Evolutionary conservation across 345 rosid species (phyloP).

Genomic region (Noccaea caerulescens): DNA sequence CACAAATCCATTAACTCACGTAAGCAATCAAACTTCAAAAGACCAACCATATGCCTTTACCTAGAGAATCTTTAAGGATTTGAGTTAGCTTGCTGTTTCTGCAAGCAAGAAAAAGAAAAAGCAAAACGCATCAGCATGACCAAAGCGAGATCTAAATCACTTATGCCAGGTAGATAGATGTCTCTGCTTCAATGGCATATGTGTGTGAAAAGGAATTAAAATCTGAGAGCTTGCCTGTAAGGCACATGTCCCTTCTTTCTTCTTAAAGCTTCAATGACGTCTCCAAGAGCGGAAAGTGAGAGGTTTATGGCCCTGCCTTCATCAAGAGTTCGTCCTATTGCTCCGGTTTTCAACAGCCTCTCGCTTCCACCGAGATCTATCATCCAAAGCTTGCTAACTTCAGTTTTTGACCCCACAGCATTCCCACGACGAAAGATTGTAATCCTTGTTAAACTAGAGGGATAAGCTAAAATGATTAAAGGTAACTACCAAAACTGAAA

Average conservation of each 20-base stretch:
- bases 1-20: slow-evolving; percentile 22
- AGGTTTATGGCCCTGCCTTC: slow-evolving; percentile 92
- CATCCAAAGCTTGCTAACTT: slow-evolving; percentile 94
- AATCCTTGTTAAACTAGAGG: slow-evolving; percentile 88
- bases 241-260: slow-evolving; percentile 91
- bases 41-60: too few species aligned
- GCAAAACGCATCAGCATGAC: slow-evolving; percentile 32
- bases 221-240: slow-evolving; percentile 67
- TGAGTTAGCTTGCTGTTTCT: slow-evolving; percentile 98
- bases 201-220: slow-evolving; percentile 29
- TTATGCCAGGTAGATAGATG: slow-evolving; percentile 31
- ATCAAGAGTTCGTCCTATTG: slow-evolving; percentile 79
- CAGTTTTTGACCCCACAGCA: slow-evolving; percentile 55
- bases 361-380: slow-evolving; percentile 99
- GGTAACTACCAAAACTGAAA: slow-evolving; percentile 50
- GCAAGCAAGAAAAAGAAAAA: slow-evolving; percentile 53
- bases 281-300: slow-evolving; percentile 93
- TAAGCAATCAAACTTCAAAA: slow-evolving; percentile 21
- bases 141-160: slow-evolving; percentile 12
- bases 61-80: slow-evolving; percentile 92
- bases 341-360: slow-evolving; percentile 80
- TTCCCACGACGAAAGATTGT: slow-evolving; percentile 64
- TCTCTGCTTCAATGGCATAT: slow-evolving; percentile 18
- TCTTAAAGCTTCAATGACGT: slow-evolving; percentile 88
- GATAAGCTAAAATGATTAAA: slow-evolving; percentile 62